Evolutionary conservation across 768 basidiomycete species (phyloP).

Genomic region (Panus rudis): DNA sequence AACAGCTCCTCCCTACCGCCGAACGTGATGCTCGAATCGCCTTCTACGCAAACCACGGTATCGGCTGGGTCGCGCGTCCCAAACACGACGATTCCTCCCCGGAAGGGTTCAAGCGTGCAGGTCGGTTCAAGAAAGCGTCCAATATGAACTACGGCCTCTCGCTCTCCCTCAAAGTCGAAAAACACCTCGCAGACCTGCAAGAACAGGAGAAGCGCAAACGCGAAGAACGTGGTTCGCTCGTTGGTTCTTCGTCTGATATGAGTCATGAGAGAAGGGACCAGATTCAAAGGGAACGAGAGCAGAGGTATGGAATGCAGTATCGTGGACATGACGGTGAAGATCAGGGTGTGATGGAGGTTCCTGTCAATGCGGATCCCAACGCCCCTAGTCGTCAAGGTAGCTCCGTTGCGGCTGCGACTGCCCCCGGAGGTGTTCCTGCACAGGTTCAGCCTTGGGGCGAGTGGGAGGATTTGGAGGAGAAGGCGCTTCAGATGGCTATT

Average conservation of each 20-base stretch:
- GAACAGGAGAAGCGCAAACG: slow-evolving; percentile 14
- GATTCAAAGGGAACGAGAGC: slow-evolving; percentile 22
- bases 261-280: no score
- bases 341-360: slow-evolving; percentile 27
- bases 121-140: slow-evolving; percentile 42
- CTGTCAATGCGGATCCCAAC: slow-evolving; percentile 5
- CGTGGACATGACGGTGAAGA: slow-evolving; percentile 62
- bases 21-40: slow-evolving; percentile 41
- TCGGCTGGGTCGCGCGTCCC: slow-evolving; percentile 57
- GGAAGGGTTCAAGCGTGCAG: slow-evolving; percentile 42
- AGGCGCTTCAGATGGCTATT: slow-evolving; percentile 42
- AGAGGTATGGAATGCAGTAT: slow-evolving; percentile 58
- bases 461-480: slow-evolving; percentile 39
- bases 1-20: slow-evolving; percentile 30
- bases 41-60: slow-evolving; percentile 50
- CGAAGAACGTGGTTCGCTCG: background rate
- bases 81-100: slow-evolving; percentile 33
- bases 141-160: slow-evolving; percentile 42
- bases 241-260: background rate
- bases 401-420: background rate
- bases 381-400: slow-evolving; percentile 7
- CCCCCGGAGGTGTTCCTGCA: background rate
- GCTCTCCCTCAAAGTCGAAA: slow-evolving; percentile 28
- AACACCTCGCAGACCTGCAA: slow-evolving; percentile 26
- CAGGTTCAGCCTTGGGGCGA: slow-evolving; percentile 16